A percentile compares a stretch with the other conserved stretches of the same genome.
These are phyloP conservation scores for Pontederia crassipes DNA, from an alignment of 176 grass and related monocot species.

Conservation along the genomic window DNA sequence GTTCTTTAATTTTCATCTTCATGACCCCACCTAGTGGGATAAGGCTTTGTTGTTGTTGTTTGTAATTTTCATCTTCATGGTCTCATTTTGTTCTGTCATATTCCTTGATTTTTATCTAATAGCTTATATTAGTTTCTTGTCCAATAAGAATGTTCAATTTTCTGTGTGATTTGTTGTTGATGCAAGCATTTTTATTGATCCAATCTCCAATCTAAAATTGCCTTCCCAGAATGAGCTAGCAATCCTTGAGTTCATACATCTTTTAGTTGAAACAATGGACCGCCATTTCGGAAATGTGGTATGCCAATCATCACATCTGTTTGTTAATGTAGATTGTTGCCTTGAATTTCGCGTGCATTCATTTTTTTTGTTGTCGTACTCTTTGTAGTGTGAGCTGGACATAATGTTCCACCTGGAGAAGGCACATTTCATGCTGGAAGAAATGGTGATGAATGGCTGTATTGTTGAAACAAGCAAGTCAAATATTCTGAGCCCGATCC, in stretches of 20 bases:
- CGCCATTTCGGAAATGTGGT: conserved; percentile 98
- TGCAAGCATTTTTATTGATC: neutral
- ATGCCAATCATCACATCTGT: conserved; percentile 11
- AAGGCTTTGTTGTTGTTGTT: too few species aligned
- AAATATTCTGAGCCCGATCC: conserved; percentile 81
- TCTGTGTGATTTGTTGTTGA: neutral
- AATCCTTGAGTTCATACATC: conserved; percentile 96
- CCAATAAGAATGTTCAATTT: too few species aligned
- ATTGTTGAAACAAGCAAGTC: conserved; percentile 95
- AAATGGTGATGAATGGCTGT: conserved; percentile 99
- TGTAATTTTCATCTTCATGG: too few species aligned
- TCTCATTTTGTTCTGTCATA: too few species aligned
- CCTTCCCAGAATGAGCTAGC: conserved; percentile 77
- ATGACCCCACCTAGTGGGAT: too few species aligned
- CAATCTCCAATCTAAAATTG: neutral
- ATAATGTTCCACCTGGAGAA: conserved; percentile 99
- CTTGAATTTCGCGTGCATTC: neutral
- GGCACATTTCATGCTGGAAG: conserved; percentile 98
- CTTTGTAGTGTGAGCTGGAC: conserved; percentile 65
- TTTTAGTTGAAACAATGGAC: conserved; percentile 90
- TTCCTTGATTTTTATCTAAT: too few species aligned
- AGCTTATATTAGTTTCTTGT: too few species aligned
- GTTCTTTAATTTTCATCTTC: too few species aligned
- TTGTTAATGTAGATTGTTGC: neutral
- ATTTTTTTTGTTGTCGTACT: neutral